Evolutionary conservation across 441 rosid species (phyloP), one percentile per base, ranked within the genome.

Genomic region (Pelargonium fulgidum): DNA sequence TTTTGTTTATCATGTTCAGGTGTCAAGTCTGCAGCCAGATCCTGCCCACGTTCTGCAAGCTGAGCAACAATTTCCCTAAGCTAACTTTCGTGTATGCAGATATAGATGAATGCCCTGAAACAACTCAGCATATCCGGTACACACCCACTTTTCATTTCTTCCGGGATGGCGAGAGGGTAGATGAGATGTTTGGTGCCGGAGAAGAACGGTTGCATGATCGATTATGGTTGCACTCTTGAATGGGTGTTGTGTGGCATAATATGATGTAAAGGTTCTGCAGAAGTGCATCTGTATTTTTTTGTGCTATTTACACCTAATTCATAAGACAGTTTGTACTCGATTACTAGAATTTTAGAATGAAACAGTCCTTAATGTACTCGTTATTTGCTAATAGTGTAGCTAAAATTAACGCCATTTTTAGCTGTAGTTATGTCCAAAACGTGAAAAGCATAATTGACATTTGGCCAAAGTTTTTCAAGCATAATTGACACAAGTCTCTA

Each of bases 141-240:
- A 90, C 99, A 0, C 99, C 99, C 2, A 86, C 97, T 2, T 92
- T 94, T 72, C 96, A 87, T 66, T 94, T 94, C 70, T 90, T 86
- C 80, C 85, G 90, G 11, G 88, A 89, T 16, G 98, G 98, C 0
- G 94, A 92, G 67, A 82, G 85, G 74, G 96, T 94, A 0, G 99
- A 94, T 68, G 94, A 94, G 87, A 92, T 94, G 98, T 84, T 78
- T 13, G 99, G 99, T 58, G 88, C 89, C 5, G 97, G 99, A 56
- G 97, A 92, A 75, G 89, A 94, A 79, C 80, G 96, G 56, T 82
- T 94, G 42, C 99, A 82, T 16, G 99, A 94, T 78, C 96, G 98
- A 19, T 71, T 94, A 73, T 94, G 99, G 98, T 72, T 94, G 75
- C 99, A 94, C 68, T 94, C 97, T 39, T 93, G 87, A 93, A 72